Evolutionary conservation across 2,329 filamentous ascomycete genomes (phyloP).

Genomic region (Trichoderma sp.): DNA sequence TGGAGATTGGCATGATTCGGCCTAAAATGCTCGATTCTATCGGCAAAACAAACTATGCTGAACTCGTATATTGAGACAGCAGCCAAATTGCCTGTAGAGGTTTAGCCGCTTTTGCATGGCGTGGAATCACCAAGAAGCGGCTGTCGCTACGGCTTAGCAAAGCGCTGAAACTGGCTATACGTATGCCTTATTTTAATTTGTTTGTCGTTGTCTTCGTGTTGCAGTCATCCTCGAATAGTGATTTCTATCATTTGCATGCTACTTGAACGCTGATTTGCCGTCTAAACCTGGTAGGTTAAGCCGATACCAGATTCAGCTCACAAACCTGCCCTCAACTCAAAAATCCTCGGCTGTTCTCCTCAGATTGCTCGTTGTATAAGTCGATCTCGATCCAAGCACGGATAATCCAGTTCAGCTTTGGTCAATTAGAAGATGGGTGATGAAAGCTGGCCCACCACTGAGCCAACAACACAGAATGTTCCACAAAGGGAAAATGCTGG

Average conservation of each 20-base stretch:
- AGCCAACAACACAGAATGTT: neutral
- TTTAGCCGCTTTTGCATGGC: neutral
- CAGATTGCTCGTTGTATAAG: neutral
- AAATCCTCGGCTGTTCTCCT: neutral
- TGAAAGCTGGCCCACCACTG: neutral
- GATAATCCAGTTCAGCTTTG: neutral
- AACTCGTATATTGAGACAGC: neutral
- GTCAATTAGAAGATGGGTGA: neutral
- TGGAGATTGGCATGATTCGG: neutral
- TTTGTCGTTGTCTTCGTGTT: neutral
- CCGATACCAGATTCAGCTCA: neutral
- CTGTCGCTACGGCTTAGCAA: neutral
- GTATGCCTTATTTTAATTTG: neutral
- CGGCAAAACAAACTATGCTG: neutral
- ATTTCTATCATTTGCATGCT: neutral
- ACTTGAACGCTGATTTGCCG: neutral
- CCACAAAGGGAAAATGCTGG: neutral
- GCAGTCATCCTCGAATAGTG: neutral
- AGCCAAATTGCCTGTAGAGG: conserved; percentile 8
- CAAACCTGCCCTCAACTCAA: neutral
- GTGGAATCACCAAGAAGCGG: neutral
- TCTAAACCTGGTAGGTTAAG: neutral
- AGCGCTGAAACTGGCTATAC: neutral
- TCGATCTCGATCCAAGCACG: neutral
- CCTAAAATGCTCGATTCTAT: neutral